Evolutionary conservation across 768 basidiomycete species (phyloP).

Genomic region (Rhodosporidiobolus sp.): DNA sequence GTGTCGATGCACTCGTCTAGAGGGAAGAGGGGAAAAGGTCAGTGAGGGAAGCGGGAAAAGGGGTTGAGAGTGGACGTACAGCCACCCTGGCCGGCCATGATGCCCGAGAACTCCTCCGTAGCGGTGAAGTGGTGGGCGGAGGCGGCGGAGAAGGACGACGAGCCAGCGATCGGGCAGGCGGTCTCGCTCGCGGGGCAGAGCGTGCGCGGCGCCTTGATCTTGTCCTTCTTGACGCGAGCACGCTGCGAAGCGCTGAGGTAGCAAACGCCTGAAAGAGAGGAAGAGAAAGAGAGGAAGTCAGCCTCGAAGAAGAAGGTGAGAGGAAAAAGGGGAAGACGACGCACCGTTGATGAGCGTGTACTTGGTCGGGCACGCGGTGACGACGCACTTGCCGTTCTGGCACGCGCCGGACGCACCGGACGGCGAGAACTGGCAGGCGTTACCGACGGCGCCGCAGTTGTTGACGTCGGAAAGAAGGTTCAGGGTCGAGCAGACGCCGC

Average conservation of each 20-base stretch:
- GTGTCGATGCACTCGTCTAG: constrained; percentile 57
- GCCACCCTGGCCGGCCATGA: constrained; percentile 1
- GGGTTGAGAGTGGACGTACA: background rate
- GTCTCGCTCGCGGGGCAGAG: constrained; percentile 32
- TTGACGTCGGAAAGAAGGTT: constrained; percentile 15
- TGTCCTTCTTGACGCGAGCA: constrained; percentile 21
- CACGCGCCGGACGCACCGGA: constrained; percentile 1
- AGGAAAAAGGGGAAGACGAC: background rate
- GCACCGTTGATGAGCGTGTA: constrained; percentile 7
- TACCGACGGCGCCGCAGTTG: constrained; percentile 8
- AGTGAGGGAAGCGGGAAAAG: background rate
- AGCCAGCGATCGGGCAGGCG: constrained; percentile 29
- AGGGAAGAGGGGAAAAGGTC: background rate
- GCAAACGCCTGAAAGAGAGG: background rate
- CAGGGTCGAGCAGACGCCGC: constrained; percentile 2
- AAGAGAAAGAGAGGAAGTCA: background rate
- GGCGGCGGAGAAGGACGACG: constrained; percentile 9
- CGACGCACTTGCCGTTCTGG: background rate
- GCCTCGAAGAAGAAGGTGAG: background rate
- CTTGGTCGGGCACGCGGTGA: constrained; percentile 1
- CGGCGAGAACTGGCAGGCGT: constrained; percentile 17
- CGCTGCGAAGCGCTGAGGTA: constrained; percentile 2
- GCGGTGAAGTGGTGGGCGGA: constrained; percentile 12
- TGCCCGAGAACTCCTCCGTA: background rate
- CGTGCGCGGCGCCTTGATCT: background rate